Percentiles rank a stretch among this genome's conserved stretches.
Evolutionary conservation across 1,284 basidiomycete genomes (phyloP).

Genomic region (Cryptococcus amylolentus): DNA sequence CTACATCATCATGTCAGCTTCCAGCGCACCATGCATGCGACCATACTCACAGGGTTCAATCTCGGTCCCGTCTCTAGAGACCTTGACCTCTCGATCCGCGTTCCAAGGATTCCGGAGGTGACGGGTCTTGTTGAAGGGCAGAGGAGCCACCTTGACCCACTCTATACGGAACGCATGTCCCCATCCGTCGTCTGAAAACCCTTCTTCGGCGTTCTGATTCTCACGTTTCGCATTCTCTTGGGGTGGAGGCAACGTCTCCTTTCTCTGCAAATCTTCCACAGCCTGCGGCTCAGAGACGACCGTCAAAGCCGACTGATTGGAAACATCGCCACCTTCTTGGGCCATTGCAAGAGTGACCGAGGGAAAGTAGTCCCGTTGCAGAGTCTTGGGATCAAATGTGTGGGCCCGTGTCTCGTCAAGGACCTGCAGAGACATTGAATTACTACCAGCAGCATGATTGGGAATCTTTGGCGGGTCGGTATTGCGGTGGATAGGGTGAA

Average conservation of each 20-base stretch:
- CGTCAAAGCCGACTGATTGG: neutral
- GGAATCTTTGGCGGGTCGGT: conserved; percentile 24
- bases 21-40: neutral
- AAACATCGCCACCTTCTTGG: neutral
- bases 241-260: conserved; percentile 28
- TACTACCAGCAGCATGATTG: conserved; percentile 3
- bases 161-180: conserved; percentile 73
- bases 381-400: conserved; percentile 36
- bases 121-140: conserved; percentile 74
- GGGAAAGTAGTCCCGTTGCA: conserved; percentile 20
- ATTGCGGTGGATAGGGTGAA: conserved; percentile 19
- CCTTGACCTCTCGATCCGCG: conserved; percentile 82
- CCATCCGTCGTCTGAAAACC: conserved; percentile 52
- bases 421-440: conserved; percentile 16
- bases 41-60: conserved; percentile 62
- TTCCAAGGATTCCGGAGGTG: conserved; percentile 91
- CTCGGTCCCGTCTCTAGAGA: conserved; percentile 88
- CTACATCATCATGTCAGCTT: conserved; percentile 18
- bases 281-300: conserved; percentile 4
- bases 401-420: conserved; percentile 17
- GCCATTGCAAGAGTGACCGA: conserved; percentile 11
- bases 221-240: conserved; percentile 12
- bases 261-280: conserved; percentile 27
- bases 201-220: conserved; percentile 12
- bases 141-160: conserved; percentile 70